Base-by-base conservation (phyloP, 768 basidiomycete species). In the Auriscalpium microsporum region DNA sequence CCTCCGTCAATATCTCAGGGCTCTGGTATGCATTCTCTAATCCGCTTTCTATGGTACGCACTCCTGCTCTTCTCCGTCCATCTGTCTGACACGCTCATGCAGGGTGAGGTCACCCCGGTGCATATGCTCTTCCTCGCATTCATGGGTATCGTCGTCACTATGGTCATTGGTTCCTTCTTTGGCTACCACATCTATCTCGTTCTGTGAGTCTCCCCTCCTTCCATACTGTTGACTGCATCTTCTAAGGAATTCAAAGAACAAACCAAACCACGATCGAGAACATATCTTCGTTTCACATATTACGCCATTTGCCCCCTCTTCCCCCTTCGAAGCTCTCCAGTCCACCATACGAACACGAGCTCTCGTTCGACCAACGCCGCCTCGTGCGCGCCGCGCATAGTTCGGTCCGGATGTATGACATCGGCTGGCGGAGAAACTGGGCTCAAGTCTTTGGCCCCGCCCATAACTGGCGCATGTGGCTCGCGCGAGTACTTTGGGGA, bases 191-290 rank as follows among this genome's bases (percentile, higher is more conserved):
- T 86, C 44, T 91, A 90, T 65, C 80, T 93, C 45, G 78, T 84
- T 45, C 77, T 77, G 86, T 87, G 64, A 63, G 87, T 75, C 53
- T 37, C 16, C 28, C 72, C 52, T 44, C 17, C 23, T 48, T 38
- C 54, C 47, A 45, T 45, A 38, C 28, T 11, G 28, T 33, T 28
- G 13, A 7, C 21, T 59, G 19, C 42, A 21, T 47, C 36, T 17
- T 1, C 10, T 17, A 17, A 48, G 17, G 28, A 10, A 16, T 46
- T 56, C 48, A 36, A 57, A 90, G 88, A 37, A 90, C 84, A 28
- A 92, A 92, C 65, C 87, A 91, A 71, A 91, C 90, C n/a, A 92
- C 90, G 0, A 59, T 90, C 19, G 90, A 92, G 64, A 76, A 81
- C 54, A 75, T 90, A 40, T 81, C 87, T 0, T 87, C 87, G 1